Evolutionary conservation across 2,329 filamentous ascomycete genomes (phyloP), one percentile per base, ranked within the genome.

Genomic region (Didymellaceae sp.): DNA sequence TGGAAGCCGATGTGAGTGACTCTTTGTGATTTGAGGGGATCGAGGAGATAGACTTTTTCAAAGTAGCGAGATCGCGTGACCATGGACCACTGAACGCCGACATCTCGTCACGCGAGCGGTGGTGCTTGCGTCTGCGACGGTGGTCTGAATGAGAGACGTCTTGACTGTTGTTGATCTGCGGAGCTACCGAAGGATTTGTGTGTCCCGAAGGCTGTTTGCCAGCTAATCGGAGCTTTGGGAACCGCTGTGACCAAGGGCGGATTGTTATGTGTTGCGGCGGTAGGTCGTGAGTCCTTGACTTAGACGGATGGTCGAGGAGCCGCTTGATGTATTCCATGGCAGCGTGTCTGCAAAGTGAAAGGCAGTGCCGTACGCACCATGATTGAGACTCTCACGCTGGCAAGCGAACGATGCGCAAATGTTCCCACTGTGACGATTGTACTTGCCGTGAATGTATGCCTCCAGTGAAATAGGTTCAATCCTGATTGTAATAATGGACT

Each of bases 1-100:
- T 54, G 0, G 68, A 68, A 2, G 60, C 52, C 5, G 40, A 46
- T 14, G 58, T 45, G 35, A 71, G 66, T 5, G 58, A 25, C 1
- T 54, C 26, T 30, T 66, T 66, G 55, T 67, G 60, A 14, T 63
- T 43, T 4, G 50, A 30, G 1, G 68, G 70, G 39, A 67, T 67
- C 1, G 49, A 57, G 9, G 59, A 47, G 14, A 72, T 40, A 0
- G 59, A 58, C 25, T 65, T 62, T 35, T 60, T 60, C 30, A 73
- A 55, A 1, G 52, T 42, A 5, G 59, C 52, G 11, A 73, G 49
- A 42, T 62, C 54, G 46, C 45, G 57, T 17, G 61, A 62, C 62
- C 62, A 66, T 1, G 68, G 67, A 1, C 68, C 67, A 2, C 40
- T 58, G 52, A 69, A 67, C 6, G 49, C 47, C 1, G 52, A 40